Evolutionary conservation across 106 monocot species (phyloP).

Genomic region (Dioscorea zingiberensis): DNA sequence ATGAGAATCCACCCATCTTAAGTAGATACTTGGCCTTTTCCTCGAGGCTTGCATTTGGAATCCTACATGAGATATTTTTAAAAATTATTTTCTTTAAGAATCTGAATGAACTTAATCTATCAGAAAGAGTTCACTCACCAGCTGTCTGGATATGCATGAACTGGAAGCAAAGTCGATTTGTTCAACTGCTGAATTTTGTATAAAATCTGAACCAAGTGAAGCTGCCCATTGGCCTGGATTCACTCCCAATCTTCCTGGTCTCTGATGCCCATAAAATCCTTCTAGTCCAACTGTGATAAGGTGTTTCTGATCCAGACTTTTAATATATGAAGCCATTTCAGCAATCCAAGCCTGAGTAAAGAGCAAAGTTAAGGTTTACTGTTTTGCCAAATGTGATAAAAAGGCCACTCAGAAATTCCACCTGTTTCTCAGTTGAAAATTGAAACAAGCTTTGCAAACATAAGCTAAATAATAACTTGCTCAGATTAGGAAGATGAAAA

Average conservation of each 20-base stretch:
- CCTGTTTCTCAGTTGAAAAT: no score
- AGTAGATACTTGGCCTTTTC: conserved; percentile 62
- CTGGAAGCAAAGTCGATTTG: conserved; percentile 90
- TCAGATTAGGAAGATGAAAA: no score
- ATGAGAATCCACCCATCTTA: conserved; percentile 82
- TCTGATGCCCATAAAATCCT: conserved; percentile 72
- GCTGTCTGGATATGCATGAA: conserved; percentile 95
- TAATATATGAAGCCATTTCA: conserved; percentile 81
- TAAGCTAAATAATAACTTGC: no score
- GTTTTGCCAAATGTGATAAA: no score
- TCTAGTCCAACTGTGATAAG: conserved; percentile 82
- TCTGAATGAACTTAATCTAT: not conserved
- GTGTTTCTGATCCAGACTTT: conserved; percentile 71
- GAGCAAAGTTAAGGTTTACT: not conserved
- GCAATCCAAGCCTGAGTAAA: conserved; percentile 74
- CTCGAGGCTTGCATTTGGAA: conserved; percentile 59
- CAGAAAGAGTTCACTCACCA: conserved; percentile 32
- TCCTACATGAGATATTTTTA: conserved; percentile 32
- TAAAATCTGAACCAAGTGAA: conserved; percentile 80
- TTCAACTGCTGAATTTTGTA: conserved; percentile 59
- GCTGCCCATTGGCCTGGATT: conserved; percentile 88
- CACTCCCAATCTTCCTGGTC: conserved; percentile 36
- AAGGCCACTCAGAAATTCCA: no score
- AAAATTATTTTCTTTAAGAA: not conserved
- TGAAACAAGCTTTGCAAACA: no score